Evolutionary conservation across 2,329 filamentous ascomycete species (phyloP).

Genomic region (Remersonia thermophila): DNA sequence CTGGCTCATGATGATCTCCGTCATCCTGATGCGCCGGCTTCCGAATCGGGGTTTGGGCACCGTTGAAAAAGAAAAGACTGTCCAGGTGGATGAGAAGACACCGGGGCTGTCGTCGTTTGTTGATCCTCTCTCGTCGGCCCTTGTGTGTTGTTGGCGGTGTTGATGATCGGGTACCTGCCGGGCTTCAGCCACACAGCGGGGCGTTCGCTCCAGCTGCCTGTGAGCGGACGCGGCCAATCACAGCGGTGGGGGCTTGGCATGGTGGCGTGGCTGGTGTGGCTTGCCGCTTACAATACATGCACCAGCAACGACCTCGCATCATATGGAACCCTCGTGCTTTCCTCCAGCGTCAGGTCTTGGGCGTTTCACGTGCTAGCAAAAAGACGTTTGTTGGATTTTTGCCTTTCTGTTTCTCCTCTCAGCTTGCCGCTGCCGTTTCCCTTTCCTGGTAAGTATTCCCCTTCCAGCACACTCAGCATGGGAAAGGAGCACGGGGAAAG

Average conservation of each 20-base stretch:
- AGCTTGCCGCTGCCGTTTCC: too few species aligned
- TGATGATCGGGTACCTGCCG: constrained; percentile 4
- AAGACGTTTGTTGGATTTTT: too few species aligned
- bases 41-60: neutral
- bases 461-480: too few species aligned
- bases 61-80: neutral
- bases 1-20: constrained; percentile 32
- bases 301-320: too few species aligned
- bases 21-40: constrained; percentile 23
- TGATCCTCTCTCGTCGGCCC: constrained; percentile 2
- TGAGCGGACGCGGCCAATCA: neutral
- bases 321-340: too few species aligned
- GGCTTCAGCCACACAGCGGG: constrained; percentile 7
- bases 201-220: neutral
- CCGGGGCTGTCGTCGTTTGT: neutral
- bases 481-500: too few species aligned
- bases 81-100: neutral
- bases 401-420: too few species aligned
- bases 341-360: too few species aligned
- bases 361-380: too few species aligned
- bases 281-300: neutral
- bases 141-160: neutral
- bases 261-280: neutral
- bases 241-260: neutral
- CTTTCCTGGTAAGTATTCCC: too few species aligned